Base-by-base conservation (phyloP, 2,329 filamentous ascomycete species). In the Parastagonospora avenae region DNA sequence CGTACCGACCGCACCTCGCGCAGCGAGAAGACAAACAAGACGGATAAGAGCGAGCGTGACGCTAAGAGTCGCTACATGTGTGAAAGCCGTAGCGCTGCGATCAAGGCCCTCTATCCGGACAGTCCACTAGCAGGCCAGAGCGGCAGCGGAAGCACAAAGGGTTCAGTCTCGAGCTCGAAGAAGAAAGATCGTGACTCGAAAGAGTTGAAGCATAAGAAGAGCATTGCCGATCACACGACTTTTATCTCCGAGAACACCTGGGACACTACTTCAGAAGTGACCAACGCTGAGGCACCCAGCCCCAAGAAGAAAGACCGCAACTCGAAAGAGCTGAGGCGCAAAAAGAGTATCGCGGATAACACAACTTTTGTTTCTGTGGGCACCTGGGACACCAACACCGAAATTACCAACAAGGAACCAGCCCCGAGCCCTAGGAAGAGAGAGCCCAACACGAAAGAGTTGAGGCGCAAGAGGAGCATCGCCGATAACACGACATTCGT, bases 91-190 rank as follows among this genome's bases (percentile, higher is more conserved):
- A 74, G 72, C 41, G 72, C 72, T 11, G 72, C 70, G 2, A 66
- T 75, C 51, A 75, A 75, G 50, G 72, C 61, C 6, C 43, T 75
- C 33, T 75, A 75, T 49, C 69, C 71, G 4, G 69, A 70, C 46
- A 61, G 60, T 19, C 66, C 67, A 5, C 42, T 70, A 30, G 60
- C 62, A 2, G 61, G 60, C 9, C 52, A 59, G 40, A 60, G 46
- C 30, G 45, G 55, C 12, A 61, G 47, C 33, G 44, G 8, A 8
- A 57, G 54, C 28, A 55, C 60, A 31, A 60, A 57, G 35, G 55
- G 56, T 24, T 61, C 58, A 4, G 43, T 55, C 14, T 57, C 54
- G 30, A 54, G 52, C 47, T 60, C 61, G 19, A 62, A 57, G 49
- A 55, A 46, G 48, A 57, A 48, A 40, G 54, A 54, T 12, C 37